phyloP scores from a whole-genome alignment of 495 filamentous ascomycete genomes.

The Thozetella sp. region DNA sequence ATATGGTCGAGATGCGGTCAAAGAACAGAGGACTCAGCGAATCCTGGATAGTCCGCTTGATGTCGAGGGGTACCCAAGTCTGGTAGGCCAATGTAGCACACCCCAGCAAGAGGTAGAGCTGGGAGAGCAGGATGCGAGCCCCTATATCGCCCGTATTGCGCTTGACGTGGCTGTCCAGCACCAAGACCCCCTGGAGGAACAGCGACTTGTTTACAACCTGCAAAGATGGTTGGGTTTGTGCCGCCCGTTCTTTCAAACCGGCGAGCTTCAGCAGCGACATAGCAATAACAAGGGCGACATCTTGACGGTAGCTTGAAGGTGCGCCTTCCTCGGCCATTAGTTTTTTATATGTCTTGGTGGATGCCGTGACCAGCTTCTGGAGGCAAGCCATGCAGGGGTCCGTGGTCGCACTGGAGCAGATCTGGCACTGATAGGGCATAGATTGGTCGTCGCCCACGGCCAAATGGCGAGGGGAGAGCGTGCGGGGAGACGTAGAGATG shows the following conservation, averaged over 20 bases:
- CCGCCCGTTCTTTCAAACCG: constrained; percentile 14
- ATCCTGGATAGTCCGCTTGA: constrained; percentile 53
- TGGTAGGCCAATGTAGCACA: constrained; percentile 38
- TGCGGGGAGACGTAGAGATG: constrained; percentile 30
- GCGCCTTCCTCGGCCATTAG: constrained; percentile 22
- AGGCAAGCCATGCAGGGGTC: constrained; percentile 32
- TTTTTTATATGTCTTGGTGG: constrained; percentile 25
- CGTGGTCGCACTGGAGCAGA: constrained; percentile 19
- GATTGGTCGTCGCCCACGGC: constrained; percentile 16
- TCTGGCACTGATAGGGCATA: constrained; percentile 24
- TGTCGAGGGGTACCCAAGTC: constrained; percentile 41
- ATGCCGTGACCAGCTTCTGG: constrained; percentile 24
- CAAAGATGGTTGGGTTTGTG: constrained; percentile 22
- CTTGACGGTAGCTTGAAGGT: constrained; percentile 28
- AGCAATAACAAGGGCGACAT: constrained; percentile 42
- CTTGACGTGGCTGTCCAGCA: constrained; percentile 43
- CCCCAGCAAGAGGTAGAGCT: constrained; percentile 47
- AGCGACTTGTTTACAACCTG: constrained; percentile 25
- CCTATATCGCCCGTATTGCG: constrained; percentile 34
- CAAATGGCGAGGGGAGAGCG: constrained; percentile 19
- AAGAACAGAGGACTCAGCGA: constrained; percentile 45
- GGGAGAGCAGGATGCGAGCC: constrained; percentile 42
- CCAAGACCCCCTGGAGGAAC: constrained; percentile 44
- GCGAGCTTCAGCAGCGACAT: constrained; percentile 49
- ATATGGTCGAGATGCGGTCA: constrained; percentile 52